Evolutionary conservation across 306 rosid genomes (phyloP).

Genomic region (Fragaria ananassa): DNA sequence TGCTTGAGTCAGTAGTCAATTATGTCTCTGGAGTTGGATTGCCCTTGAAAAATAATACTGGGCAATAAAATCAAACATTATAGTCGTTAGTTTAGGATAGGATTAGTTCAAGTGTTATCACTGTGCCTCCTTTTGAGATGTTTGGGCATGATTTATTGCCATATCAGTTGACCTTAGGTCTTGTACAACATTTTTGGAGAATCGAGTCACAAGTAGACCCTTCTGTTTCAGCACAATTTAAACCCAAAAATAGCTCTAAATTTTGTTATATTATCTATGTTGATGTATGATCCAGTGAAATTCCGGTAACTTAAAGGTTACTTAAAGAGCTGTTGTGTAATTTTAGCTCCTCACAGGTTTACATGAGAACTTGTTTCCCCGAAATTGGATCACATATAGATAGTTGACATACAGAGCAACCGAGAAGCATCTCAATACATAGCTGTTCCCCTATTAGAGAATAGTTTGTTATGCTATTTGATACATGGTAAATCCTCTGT

Average conservation of each 20-base stretch:
- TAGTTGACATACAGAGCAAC: background rate
- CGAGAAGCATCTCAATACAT: background rate
- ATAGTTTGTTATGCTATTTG: background rate
- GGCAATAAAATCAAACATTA: background rate
- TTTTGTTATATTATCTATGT: background rate
- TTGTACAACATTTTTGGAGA: background rate
- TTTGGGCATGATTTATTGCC: constrained; percentile 11
- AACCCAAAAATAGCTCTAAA: background rate
- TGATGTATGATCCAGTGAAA: background rate
- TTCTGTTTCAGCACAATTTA: background rate
- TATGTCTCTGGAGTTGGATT: constrained; percentile 33
- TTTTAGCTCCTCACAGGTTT: background rate
- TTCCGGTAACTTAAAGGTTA: background rate
- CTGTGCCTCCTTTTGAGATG: background rate
- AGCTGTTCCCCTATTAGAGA: background rate
- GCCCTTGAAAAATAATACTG: constrained; percentile 17
- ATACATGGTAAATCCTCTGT: background rate
- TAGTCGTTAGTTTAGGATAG: constrained; percentile 10
- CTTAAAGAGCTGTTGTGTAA: background rate
- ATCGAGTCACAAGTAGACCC: constrained; percentile 6
- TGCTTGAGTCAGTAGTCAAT: constrained; percentile 29
- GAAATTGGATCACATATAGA: background rate
- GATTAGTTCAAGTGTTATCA: constrained; percentile 6
- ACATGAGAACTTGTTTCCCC: background rate
- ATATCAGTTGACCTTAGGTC: constrained; percentile 12